These are phyloP conservation scores for Posidonia australis DNA, from an alignment of 106 monocot species.

Conservation along the genomic window DNA sequence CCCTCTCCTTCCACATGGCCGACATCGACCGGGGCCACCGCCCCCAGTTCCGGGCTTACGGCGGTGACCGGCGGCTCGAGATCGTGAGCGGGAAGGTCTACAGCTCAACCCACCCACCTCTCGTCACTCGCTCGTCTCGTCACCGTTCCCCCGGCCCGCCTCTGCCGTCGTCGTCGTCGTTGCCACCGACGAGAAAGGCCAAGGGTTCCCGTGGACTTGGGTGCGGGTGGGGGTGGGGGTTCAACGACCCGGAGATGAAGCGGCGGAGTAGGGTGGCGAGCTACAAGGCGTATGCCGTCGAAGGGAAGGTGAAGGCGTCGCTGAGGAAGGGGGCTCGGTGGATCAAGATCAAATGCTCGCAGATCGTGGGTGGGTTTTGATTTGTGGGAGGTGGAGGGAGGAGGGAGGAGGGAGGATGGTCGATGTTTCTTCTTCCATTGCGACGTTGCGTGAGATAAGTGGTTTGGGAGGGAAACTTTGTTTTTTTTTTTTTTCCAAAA, in stretches of 20 bases:
- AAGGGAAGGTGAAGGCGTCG: constrained; percentile 20
- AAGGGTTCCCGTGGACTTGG: neutral
- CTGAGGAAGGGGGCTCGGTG: constrained; percentile 11
- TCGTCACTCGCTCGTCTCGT: neutral
- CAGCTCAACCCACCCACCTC: neutral
- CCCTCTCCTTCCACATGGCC: neutral
- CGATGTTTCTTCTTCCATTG: too few species aligned
- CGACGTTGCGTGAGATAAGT: too few species aligned
- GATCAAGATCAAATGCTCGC: constrained; percentile 23
- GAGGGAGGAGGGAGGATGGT: too few species aligned
- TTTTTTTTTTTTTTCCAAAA: too few species aligned
- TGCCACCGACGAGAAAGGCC: neutral
- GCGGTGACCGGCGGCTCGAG: neutral
- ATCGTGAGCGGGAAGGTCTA: constrained; percentile 7
- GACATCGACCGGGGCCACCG: constrained; percentile 6
- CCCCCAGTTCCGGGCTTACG: neutral
- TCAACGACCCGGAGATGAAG: constrained; percentile 19
- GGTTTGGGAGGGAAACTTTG: too few species aligned
- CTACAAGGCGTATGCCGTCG: constrained; percentile 29
- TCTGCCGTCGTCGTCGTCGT: neutral
- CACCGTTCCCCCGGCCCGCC: neutral
- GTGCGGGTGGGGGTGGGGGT: constrained; percentile 5
- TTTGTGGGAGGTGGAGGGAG: neutral
- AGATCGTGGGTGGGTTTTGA: constrained; percentile 10
- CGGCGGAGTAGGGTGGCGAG: constrained; percentile 20